A percentile compares a stretch with the other conserved stretches of the same genome.
These are phyloP conservation scores for Eleusine indica DNA, from an alignment of 176 grass and related monocot species.

Conservation along the genomic window DNA sequence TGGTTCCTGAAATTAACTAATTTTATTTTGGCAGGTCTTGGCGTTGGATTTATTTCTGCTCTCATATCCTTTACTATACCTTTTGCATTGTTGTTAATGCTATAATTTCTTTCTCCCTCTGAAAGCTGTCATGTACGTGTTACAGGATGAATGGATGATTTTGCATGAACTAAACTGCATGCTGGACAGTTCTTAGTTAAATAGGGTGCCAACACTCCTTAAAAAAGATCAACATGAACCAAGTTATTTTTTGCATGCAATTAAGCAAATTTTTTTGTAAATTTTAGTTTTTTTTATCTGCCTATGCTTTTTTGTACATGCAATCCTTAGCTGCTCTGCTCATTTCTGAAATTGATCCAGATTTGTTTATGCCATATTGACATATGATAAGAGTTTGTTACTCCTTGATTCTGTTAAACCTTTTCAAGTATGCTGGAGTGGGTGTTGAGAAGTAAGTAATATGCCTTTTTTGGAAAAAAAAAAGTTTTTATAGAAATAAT, in stretches of 20 bases:
- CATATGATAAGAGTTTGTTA: neutral
- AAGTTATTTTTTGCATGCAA: too few relatives aligned
- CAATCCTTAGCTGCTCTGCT: too few relatives aligned
- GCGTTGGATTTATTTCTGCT: slow-evolving; percentile 60
- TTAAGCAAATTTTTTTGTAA: too few relatives aligned
- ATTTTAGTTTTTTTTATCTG: too few relatives aligned
- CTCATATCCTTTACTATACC: slow-evolving; percentile 55
- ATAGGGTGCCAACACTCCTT: too few relatives aligned
- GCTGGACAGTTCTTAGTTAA: too few relatives aligned
- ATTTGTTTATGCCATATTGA: too few relatives aligned
- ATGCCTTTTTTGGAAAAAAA: slow-evolving; percentile 8
- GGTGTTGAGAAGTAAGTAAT: slow-evolving; percentile 79
- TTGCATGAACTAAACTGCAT: too few relatives aligned
- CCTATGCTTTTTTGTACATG: too few relatives aligned
- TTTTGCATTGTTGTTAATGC: too few relatives aligned
- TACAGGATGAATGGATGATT: neutral
- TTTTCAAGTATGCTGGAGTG: slow-evolving; percentile 92
- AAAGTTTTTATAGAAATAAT: neutral
- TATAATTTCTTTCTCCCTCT: neutral
- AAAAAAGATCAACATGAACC: too few relatives aligned
- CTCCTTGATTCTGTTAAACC: slow-evolving; percentile 58
- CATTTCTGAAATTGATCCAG: too few relatives aligned
- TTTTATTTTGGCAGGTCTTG: slow-evolving; percentile 48
- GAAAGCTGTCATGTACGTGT: neutral
- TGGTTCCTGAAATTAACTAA: neutral